phyloP scores from a whole-genome alignment of 2,329 filamentous ascomycete genomes.

The Clarireedia homoeocarpa region DNA sequence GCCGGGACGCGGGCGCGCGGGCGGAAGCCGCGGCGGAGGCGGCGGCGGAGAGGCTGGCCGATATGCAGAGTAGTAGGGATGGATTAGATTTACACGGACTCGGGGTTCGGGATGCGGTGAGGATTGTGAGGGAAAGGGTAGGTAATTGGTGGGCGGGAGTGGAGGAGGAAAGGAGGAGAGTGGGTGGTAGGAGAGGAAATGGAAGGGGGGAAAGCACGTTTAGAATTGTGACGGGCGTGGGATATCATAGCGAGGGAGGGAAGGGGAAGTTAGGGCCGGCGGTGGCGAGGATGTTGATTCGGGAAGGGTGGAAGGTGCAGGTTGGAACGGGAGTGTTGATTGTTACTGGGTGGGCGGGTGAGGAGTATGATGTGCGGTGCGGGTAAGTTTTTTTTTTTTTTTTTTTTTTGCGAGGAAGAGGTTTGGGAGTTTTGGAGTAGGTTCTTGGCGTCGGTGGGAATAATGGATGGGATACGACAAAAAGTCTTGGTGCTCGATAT shows the following conservation, averaged over 20 bases:
- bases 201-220: constrained; percentile 41
- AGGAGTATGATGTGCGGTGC: background rate
- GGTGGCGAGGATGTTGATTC: constrained; percentile 66
- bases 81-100: constrained; percentile 78
- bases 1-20: constrained; percentile 52
- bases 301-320: constrained; percentile 78
- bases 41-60: constrained; percentile 63
- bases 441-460: too few relatives aligned
- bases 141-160: constrained; percentile 76
- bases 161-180: constrained; percentile 29
- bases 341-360: constrained; percentile 50
- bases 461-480: too few relatives aligned
- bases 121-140: constrained; percentile 64
- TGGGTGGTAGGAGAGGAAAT: constrained; percentile 30
- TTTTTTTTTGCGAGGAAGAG: too few relatives aligned
- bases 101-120: constrained; percentile 68
- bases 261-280: constrained; percentile 69
- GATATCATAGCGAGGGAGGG: constrained; percentile 70
- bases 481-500: too few relatives aligned
- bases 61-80: constrained; percentile 51
- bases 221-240: constrained; percentile 73
- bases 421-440: too few relatives aligned
- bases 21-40: constrained; percentile 52
- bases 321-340: constrained; percentile 62
- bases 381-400: too few relatives aligned